Evolutionary conservation across 1,284 basidiomycete genomes (phyloP), one percentile per base, ranked within the genome.

Genomic region (Phellopilus nigrolimitatus): DNA sequence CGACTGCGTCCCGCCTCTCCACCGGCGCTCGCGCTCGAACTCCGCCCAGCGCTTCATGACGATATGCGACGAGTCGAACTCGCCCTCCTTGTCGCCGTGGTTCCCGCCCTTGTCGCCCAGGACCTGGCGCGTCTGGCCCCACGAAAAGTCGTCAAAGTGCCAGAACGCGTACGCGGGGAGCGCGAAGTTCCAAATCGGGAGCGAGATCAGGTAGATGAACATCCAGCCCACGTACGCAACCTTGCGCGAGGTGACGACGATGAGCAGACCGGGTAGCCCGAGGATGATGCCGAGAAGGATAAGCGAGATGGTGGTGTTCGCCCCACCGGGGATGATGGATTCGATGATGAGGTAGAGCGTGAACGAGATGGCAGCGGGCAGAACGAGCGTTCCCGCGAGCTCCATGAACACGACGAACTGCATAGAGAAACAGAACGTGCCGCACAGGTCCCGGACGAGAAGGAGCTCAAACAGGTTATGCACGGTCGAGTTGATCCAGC

Each of bases 71-170:
- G 94, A 94, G 71, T 99, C 95, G 63, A 99, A 99, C 65, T 90
- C 88, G 67, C 95, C 97, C 54, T 93, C 88, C 70, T 95, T 97
- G 64, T 91, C 91, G 28, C 85, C 91, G 61, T 93, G 90, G 52
- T 80, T 71, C 12, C 61, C 77, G 30, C 72, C 78, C 58, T 78
- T 79, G 59, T 89, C 88, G 8, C 91, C 91, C 48, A 80, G 76
- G 56, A 98, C 74, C 70, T 84, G 86, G 57, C 95, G 79, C 30
- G 95, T 98, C 69, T 95, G 89, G 71, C 97, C 97, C 95, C 95
- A 99, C 15, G 91, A 93, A 71, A 99, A 99, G 74, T 99, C 97
- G 66, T 99, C 95, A 68, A 99, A 97, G 70, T 98, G 94, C 94
- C 95, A 98, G 72, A 92, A 99, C 30, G 95, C 80, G 69, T 97